Conservation (phyloP, 2,329 filamentous ascomycete species). For the Coleophoma crateriformis region DNA sequence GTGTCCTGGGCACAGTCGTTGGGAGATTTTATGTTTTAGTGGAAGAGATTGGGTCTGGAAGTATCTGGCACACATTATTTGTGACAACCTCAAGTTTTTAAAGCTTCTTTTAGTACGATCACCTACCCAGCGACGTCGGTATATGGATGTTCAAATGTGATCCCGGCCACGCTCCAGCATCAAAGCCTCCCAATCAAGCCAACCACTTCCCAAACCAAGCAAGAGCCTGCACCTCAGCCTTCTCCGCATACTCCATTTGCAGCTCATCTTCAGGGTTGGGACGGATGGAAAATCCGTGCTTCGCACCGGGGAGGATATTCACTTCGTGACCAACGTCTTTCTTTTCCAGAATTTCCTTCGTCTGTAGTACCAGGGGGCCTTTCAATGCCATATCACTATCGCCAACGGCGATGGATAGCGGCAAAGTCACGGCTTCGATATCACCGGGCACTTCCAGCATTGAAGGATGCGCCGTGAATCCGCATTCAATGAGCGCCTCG, state of each 20-base stretch:
- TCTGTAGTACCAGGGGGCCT: slow-evolving; percentile 11
- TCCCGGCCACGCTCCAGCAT: no score
- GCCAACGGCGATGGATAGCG: slow-evolving; percentile 38
- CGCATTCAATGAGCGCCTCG: slow-evolving; percentile 38
- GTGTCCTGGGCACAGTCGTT: no score
- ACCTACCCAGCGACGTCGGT: no score
- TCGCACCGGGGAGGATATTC: slow-evolving; percentile 29
- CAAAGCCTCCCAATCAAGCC: slow-evolving; percentile 2
- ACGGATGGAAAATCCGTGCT: slow-evolving; percentile 35
- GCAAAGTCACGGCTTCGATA: slow-evolving; percentile 31
- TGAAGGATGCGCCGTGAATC: slow-evolving; percentile 45
- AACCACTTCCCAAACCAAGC: slow-evolving; percentile 27
- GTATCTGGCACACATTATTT: no score
- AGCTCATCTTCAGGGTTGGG: slow-evolving; percentile 27
- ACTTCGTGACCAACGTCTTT: slow-evolving; percentile 27
- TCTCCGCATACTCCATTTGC: slow-evolving; percentile 25
- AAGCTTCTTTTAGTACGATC: no score
- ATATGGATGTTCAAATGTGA: no score
- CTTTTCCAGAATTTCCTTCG: slow-evolving; percentile 24
- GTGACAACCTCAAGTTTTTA: no score
- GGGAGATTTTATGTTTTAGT: no score
- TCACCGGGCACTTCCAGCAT: slow-evolving; percentile 39
- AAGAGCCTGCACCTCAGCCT: slow-evolving; percentile 33
- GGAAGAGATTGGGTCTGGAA: no score
- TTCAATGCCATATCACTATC: slow-evolving; percentile 35